Evolutionary conservation across 129 eudicot species (phyloP).

Genomic region (Erigeron canadensis): DNA sequence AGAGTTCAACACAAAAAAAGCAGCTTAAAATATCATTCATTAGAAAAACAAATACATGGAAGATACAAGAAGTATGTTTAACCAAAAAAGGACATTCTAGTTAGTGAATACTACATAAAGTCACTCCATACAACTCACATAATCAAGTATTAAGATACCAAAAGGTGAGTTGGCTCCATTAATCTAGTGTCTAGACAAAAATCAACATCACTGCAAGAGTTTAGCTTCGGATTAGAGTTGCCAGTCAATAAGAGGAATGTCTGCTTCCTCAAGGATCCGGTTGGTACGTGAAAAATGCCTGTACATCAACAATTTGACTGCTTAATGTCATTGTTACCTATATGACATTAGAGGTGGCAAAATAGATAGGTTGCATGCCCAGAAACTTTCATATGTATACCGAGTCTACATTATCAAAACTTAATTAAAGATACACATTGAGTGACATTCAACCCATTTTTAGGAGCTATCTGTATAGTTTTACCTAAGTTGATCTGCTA

Average conservation of each 20-base stretch:
- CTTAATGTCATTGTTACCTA: not conserved
- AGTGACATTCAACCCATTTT: not conserved
- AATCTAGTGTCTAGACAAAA: constrained; percentile 13
- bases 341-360: not conserved
- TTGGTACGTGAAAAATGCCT: constrained; percentile 92
- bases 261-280: constrained; percentile 60
- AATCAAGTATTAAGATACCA: constrained; percentile 5
- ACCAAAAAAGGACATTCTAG: constrained; percentile 11
- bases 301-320: constrained; percentile 18
- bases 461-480: too few relatives aligned
- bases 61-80: not conserved
- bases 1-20: not conserved
- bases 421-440: not conserved
- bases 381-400: not conserved
- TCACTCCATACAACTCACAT: not conserved
- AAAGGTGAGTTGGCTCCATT: not conserved
- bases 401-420: too few relatives aligned
- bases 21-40: not conserved
- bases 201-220: not conserved
- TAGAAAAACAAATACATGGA: not conserved
- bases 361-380: not conserved
- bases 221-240: constrained; percentile 46
- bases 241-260: constrained; percentile 71
- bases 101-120: constrained; percentile 4
- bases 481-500: not conserved